phyloP scores from a whole-genome alignment of 2,329 filamentous ascomycete genomes.

The Shiraia sp. region DNA sequence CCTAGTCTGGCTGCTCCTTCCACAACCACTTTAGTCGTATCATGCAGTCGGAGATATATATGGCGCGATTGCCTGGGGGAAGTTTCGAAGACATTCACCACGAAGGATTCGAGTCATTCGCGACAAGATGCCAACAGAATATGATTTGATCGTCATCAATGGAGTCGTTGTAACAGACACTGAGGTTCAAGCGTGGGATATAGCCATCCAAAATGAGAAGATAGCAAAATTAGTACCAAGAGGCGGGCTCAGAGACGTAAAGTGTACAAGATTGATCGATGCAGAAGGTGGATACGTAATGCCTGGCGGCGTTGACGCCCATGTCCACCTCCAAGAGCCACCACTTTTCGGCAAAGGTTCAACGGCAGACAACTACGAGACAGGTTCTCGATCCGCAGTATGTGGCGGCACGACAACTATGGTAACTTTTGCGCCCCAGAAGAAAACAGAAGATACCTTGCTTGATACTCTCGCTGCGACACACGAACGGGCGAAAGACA shows the following conservation, averaged over 20 bases:
- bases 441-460: conserved; percentile 50
- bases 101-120: no score
- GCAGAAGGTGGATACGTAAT: conserved; percentile 53
- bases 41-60: conserved; percentile 2
- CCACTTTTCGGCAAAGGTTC: conserved; percentile 50
- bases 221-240: conserved; percentile 41
- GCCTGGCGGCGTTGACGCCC: conserved; percentile 51
- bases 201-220: conserved; percentile 50
- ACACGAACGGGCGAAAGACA: conserved; percentile 47
- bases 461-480: conserved; percentile 50
- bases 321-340: conserved; percentile 53
- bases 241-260: conserved; percentile 34
- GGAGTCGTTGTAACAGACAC: conserved; percentile 49
- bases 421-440: conserved; percentile 54
- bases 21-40: conserved; percentile 7
- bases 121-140: conserved; percentile 18
- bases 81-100: not conserved
- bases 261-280: conserved; percentile 44
- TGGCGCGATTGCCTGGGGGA: not conserved
- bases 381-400: conserved; percentile 51
- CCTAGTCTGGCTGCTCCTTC: conserved; percentile 14
- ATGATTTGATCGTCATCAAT: conserved; percentile 49
- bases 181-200: conserved; percentile 45
- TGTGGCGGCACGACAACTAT: conserved; percentile 56
- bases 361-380: conserved; percentile 47